phyloP scores from a whole-genome alignment of 2,329 filamentous ascomycete genomes.

The Thelonectria olida region DNA sequence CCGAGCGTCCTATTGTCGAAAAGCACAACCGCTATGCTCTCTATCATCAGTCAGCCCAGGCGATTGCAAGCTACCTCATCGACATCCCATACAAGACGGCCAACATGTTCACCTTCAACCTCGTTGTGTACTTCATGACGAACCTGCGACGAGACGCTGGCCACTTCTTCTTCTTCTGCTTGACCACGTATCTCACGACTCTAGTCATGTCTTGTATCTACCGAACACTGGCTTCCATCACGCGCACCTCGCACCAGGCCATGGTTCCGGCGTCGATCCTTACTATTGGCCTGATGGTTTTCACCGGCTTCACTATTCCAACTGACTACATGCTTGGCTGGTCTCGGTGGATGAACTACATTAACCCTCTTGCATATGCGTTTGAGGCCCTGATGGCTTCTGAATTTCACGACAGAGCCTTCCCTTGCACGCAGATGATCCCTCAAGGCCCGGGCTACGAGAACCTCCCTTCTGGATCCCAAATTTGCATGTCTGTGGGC shows the following conservation, averaged over 20 bases:
- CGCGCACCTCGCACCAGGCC: conserved; percentile 42
- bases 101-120: conserved; percentile 40
- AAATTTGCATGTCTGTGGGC: conserved; percentile 63
- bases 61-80: conserved; percentile 38
- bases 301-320: conserved; percentile 44
- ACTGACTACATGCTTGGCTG: conserved; percentile 40
- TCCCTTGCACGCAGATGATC: conserved; percentile 62
- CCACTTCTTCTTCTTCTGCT: conserved; percentile 68
- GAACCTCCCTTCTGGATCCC: conserved; percentile 55
- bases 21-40: conserved; percentile 39
- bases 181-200: conserved; percentile 48
- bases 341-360: conserved; percentile 69
- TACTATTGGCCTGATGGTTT: conserved; percentile 63
- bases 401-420: conserved; percentile 57
- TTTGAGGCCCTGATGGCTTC: conserved; percentile 41
- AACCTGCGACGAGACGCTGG: conserved; percentile 66
- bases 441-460: conserved; percentile 45
- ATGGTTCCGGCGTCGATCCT: conserved; percentile 63
- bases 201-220: conserved; percentile 43
- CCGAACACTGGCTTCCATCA: conserved; percentile 41
- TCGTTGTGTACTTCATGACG: conserved; percentile 71
- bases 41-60: conserved; percentile 45
- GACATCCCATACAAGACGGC: conserved; percentile 38
- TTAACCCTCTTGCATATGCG: conserved; percentile 69
- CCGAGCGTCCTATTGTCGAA: conserved; percentile 25